Evolutionary conservation across 1,284 basidiomycete species (phyloP).

Genomic region (Rhodotorula sp.): DNA sequence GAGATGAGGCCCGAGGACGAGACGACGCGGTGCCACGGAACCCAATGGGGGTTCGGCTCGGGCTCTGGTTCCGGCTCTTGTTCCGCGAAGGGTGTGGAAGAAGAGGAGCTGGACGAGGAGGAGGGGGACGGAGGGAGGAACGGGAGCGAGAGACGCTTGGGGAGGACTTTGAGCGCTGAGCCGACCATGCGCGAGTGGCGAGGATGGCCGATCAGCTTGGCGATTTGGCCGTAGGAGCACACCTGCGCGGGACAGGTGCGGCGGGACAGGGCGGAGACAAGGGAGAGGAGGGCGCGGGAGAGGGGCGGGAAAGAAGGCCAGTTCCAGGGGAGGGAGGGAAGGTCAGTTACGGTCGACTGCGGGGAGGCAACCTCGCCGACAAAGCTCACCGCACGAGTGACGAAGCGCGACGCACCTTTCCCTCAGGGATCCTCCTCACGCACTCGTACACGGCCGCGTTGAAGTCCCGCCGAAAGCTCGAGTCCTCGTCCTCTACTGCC

Average conservation of each 20-base stretch:
- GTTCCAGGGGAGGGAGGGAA: too few relatives aligned
- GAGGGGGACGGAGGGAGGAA: slow-evolving; percentile 11
- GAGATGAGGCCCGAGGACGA: slow-evolving; percentile 37
- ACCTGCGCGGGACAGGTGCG: slow-evolving; percentile 19
- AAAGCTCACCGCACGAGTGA: too few relatives aligned
- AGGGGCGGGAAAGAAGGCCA: too few relatives aligned
- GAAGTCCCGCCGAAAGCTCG: slow-evolving; percentile 5
- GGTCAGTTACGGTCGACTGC: too few relatives aligned
- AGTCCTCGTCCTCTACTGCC: not conserved
- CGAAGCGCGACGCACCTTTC: slow-evolving; percentile 6
- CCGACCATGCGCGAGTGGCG: slow-evolving; percentile 45
- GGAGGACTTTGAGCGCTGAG: slow-evolving; percentile 44
- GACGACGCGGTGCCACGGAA: slow-evolving; percentile 44
- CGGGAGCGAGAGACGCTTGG: slow-evolving; percentile 21
- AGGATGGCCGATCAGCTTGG: slow-evolving; percentile 37
- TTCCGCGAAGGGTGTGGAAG: slow-evolving; percentile 1
- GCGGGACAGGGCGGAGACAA: too few relatives aligned
- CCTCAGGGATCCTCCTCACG: slow-evolving; percentile 25
- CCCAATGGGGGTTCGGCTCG: slow-evolving; percentile 31
- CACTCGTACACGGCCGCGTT: slow-evolving; percentile 8
- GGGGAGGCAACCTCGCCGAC: too few relatives aligned
- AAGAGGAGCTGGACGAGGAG: not conserved
- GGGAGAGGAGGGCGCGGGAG: not conserved
- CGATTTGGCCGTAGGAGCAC: slow-evolving; percentile 42
- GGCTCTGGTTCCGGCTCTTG: slow-evolving; percentile 1